These are phyloP conservation scores for Blumeriella jaapii DNA, from an alignment of 2,329 filamentous ascomycete genomes.

Conservation along the genomic window DNA sequence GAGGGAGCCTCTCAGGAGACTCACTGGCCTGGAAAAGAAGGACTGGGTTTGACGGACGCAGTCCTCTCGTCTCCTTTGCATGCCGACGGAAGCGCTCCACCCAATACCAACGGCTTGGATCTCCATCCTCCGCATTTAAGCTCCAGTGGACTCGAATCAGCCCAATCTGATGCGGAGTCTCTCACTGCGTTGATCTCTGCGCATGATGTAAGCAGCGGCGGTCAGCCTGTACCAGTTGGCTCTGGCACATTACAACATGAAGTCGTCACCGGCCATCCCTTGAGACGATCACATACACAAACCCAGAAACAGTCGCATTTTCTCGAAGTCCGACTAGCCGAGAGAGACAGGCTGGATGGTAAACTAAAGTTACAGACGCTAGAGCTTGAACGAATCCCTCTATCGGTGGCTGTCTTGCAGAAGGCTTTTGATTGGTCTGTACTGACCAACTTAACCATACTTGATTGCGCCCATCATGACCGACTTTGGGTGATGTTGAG, in stretches of 20 bases:
- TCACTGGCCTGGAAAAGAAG: slow-evolving; percentile 13
- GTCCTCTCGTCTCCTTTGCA: slow-evolving; percentile 12
- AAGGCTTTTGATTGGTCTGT: slow-evolving; percentile 64
- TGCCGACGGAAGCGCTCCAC: slow-evolving; percentile 8
- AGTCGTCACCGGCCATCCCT: slow-evolving; percentile 11
- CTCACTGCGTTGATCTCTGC: slow-evolving; percentile 21
- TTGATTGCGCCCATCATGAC: slow-evolving; percentile 63
- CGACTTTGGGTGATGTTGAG: slow-evolving; percentile 63
- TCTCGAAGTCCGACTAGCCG: slow-evolving; percentile 17
- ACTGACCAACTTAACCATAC: slow-evolving; percentile 59
- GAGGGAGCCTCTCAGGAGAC: slow-evolving; percentile 9
- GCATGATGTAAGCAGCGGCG: slow-evolving; percentile 13
- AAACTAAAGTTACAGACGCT: slow-evolving; percentile 58
- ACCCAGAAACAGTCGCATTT: slow-evolving; percentile 19
- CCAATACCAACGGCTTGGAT: slow-evolving; percentile 12
- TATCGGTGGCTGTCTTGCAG: slow-evolving; percentile 62
- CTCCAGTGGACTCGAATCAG: slow-evolving; percentile 7
- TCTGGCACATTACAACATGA: slow-evolving; percentile 6
- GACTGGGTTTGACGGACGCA: slow-evolving; percentile 6
- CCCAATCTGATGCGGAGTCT: slow-evolving; percentile 21
- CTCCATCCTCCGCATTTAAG: slow-evolving; percentile 8
- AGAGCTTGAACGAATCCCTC: slow-evolving; percentile 61
- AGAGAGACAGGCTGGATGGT: slow-evolving; percentile 36
- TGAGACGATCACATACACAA: slow-evolving; percentile 19
- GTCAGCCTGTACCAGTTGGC: slow-evolving; percentile 2